Percentiles rank a stretch among this genome's conserved stretches.
Evolutionary conservation across 2,329 filamentous ascomycete species (phyloP).

Genomic region (Microcera coccophila): DNA sequence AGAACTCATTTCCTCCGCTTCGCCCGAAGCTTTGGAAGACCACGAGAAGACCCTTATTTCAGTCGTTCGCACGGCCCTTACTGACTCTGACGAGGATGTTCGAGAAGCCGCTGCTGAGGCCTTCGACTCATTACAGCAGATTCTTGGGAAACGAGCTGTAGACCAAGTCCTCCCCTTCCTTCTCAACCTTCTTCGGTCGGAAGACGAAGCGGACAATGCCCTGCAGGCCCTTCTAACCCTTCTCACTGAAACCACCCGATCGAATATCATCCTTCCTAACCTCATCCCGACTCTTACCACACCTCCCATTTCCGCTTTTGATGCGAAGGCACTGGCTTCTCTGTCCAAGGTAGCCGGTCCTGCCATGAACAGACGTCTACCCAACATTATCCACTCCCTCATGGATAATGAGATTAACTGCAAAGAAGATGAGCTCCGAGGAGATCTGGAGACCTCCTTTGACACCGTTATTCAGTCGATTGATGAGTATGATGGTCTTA

Average conservation of each 20-base stretch:
- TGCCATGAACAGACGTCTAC: conserved; percentile 85
- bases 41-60: conserved; percentile 94
- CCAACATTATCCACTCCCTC: conserved; percentile 85
- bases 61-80: conserved; percentile 87
- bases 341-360: conserved; percentile 85
- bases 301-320: conserved; percentile 88
- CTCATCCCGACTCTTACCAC: conserved; percentile 89
- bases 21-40: conserved; percentile 83
- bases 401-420: conserved; percentile 86
- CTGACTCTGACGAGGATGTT: conserved; percentile 84
- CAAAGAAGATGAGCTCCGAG: conserved; percentile 67
- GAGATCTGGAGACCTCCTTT: conserved; percentile 75
- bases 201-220: conserved; percentile 86
- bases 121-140: conserved; percentile 90
- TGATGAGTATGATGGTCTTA: conserved; percentile 93
- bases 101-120: conserved; percentile 94
- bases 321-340: conserved; percentile 89
- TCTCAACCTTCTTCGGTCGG: conserved; percentile 80
- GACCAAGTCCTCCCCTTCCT: conserved; percentile 94
- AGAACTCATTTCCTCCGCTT: conserved; percentile 86
- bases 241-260: conserved; percentile 86
- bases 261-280: conserved; percentile 94
- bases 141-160: conserved; percentile 88
- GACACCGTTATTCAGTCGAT: conserved; percentile 88
- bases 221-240: conserved; percentile 88